Evolutionary conservation across 2,329 filamentous ascomycete species (phyloP).

Genomic region (Fusarium lyarnte): DNA sequence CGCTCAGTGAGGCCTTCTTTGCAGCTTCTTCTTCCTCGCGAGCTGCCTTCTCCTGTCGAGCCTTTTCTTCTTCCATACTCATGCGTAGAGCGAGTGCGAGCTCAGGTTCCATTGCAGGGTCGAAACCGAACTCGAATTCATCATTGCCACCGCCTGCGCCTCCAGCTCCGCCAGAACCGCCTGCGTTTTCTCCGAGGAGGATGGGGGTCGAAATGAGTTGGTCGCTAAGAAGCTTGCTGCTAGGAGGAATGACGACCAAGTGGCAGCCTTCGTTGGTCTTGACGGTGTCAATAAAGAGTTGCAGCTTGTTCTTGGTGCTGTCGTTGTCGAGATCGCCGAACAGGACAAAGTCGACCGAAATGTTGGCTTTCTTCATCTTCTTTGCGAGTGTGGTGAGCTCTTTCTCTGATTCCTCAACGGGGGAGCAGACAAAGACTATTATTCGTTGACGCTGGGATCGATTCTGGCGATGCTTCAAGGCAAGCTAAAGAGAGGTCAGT

Average conservation of each 20-base stretch:
- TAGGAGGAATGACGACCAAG: conserved; percentile 89
- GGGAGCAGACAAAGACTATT: conserved; percentile 95
- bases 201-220: conserved; percentile 91
- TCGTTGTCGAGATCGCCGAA: conserved; percentile 95
- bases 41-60: conserved; percentile 86
- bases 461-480: conserved; percentile 97
- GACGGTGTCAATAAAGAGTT: conserved; percentile 92
- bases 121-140: conserved; percentile 81
- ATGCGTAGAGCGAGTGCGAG: conserved; percentile 93
- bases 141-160: conserved; percentile 70
- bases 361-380: conserved; percentile 98
- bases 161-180: conserved; percentile 63
- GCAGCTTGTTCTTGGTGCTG: conserved; percentile 88
- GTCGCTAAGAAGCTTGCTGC: conserved; percentile 91
- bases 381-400: conserved; percentile 88
- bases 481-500: conserved; percentile 69
- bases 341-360: conserved; percentile 91
- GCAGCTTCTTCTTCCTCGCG: conserved; percentile 77
- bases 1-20: conserved; percentile 79
- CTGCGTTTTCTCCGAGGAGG: conserved; percentile 80
- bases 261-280: conserved; percentile 92
- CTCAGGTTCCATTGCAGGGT: conserved; percentile 91
- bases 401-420: conserved; percentile 89
- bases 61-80: conserved; percentile 98
- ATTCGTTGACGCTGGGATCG: conserved; percentile 96